A percentile compares a stretch with the other conserved stretches of the same genome.
These are phyloP conservation scores for Pontederia crassipes DNA, from an alignment of 176 grass and related monocot genomes.

Conservation along the genomic window DNA sequence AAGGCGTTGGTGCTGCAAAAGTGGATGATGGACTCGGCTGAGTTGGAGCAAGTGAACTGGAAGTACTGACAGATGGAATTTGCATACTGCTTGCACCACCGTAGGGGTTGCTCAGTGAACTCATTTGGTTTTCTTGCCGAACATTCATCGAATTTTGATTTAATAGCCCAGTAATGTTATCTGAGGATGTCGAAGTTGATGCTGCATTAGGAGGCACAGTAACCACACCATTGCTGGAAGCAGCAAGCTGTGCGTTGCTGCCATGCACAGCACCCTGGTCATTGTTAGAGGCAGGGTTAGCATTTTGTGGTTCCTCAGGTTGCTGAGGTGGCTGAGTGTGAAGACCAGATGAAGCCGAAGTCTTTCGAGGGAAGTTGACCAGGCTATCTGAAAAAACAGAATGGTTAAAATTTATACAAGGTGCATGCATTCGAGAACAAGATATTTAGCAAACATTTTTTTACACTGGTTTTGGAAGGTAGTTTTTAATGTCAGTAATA, in stretches of 20 bases:
- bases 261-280: conserved; percentile 47
- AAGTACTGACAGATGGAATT: conserved; percentile 19
- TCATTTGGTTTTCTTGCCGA: conserved; percentile 48
- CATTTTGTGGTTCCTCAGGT: conserved; percentile 52
- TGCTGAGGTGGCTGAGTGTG: conserved; percentile 52
- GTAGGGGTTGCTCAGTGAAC: too few relatives aligned
- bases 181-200: conserved; percentile 40
- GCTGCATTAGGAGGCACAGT: conserved; percentile 32
- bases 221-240: conserved; percentile 36
- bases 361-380: conserved; percentile 75
- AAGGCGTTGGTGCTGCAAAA: conserved; percentile 8
- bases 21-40: conserved; percentile 5
- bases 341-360: conserved; percentile 30
- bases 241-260: conserved; percentile 33
- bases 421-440: neutral
- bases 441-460: neutral
- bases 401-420: neutral
- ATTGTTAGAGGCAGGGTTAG: conserved; percentile 64
- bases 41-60: conserved; percentile 10
- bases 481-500: too few relatives aligned
- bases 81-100: conserved; percentile 6
- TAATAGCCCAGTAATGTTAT: conserved; percentile 22
- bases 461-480: neutral
- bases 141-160: conserved; percentile 49
- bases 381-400: conserved; percentile 61